Evolutionary conservation across 2,329 filamentous ascomycete genomes (phyloP), one percentile per base, ranked within the genome.

Genomic region (Monosporascus sp.): DNA sequence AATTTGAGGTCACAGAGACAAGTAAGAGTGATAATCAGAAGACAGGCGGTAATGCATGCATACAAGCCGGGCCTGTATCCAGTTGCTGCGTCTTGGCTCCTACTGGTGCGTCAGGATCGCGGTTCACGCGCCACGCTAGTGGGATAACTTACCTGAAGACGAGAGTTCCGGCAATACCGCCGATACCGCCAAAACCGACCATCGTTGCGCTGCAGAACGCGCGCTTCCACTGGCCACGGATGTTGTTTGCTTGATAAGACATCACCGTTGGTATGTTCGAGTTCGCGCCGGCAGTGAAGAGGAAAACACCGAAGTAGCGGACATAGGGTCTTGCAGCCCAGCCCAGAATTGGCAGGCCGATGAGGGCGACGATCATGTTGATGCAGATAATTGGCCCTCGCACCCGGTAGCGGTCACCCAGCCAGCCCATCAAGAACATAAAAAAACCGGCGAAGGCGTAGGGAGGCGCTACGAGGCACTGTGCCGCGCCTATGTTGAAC

Each of bases 221-320:
- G 45, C 89, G 82, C 74, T 91, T 93, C 88, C 89, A 93, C 72
- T 93, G 89, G 0, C 89, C 89, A 49, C 88, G 83, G 64, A 94
- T 87, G 72, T 94, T 94, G 73, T 92, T 93, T 47, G 88, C 87
- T 72, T 92, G 43, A 5, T 46, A 46, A 27, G 43, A 46, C 43
- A 46, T 46, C 11, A 46, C 43, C 2, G 20, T 24, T 3, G 43
- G 43, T 26, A 46, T 17, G 22, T 94, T 94, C 59, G 85, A 81
- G 69, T 91, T 91, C 58, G 86, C 84, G 7, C 88, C 89, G 0
- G 87, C 87, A 0, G 87, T 87, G n/a, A 84, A 79, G 48, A 92
- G 72, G 72, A 92, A 92, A 53, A 90, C 79, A 52, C 88, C 88
- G 57, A 89, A 84, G 70, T 90, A 91, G 45, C 87, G 80, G 9